phyloP scores from a whole-genome alignment of 352 stramenopile species.

The Phytopythium boreale region DNA sequence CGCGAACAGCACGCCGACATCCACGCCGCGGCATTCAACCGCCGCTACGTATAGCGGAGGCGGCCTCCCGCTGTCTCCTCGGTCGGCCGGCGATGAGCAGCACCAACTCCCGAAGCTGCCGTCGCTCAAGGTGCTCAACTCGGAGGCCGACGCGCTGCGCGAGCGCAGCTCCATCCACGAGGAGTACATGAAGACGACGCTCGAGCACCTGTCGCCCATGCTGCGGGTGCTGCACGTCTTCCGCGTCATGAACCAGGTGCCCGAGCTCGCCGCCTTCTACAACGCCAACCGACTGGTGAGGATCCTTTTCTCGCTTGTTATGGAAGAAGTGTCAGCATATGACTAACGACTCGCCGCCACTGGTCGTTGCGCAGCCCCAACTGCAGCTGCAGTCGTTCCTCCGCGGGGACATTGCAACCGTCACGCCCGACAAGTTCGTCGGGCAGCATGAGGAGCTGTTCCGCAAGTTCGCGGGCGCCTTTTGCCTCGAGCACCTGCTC shows the following conservation, averaged over 20 bases:
- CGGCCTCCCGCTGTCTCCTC: background rate
- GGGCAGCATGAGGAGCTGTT: constrained; percentile 76
- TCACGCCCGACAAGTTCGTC: constrained; percentile 75
- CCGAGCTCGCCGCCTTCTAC: constrained; percentile 72
- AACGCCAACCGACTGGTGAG: constrained; percentile 74
- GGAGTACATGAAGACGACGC: constrained; percentile 67
- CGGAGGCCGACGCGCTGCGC: constrained; percentile 51
- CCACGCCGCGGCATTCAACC: constrained; percentile 6
- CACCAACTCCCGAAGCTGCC: constrained; percentile 31
- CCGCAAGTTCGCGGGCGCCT: constrained; percentile 67
- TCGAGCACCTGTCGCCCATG: constrained; percentile 62
- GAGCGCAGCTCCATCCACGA: constrained; percentile 63
- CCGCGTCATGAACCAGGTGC: constrained; percentile 66
- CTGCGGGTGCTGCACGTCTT: constrained; percentile 74
- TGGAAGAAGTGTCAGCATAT: background rate
- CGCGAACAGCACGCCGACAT: background rate
- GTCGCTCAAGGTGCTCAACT: constrained; percentile 72
- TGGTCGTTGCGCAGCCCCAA: constrained; percentile 36
- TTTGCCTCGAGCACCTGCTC: constrained; percentile 72
- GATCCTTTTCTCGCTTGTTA: background rate
- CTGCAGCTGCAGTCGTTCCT: constrained; percentile 75
- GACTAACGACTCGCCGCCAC: background rate
- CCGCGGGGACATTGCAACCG: constrained; percentile 58
- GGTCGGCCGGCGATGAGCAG: constrained; percentile 3
- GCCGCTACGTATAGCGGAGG: background rate